These are phyloP conservation scores for Dictyostelium firmibasis DNA, from an alignment of 78 protist genomes.

Conservation along the genomic window DNA sequence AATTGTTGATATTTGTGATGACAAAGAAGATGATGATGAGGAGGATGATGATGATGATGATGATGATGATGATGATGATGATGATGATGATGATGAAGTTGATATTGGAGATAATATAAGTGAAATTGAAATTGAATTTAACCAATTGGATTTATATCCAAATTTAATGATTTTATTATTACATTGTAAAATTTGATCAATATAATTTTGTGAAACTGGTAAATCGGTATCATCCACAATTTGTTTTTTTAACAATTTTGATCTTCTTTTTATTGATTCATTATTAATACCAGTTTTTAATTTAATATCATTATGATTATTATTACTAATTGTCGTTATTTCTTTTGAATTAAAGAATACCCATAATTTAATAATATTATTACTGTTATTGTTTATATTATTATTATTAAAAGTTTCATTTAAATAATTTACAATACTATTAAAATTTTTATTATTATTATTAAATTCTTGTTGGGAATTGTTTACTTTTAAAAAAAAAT, in stretches of 20 bases:
- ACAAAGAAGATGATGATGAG: not conserved
- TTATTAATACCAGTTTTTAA: not conserved
- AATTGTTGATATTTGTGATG: not conserved
- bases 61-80: too few species aligned
- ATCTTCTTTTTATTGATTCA: slow-evolving; percentile 15
- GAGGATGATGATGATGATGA: not conserved
- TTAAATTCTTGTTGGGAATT: not conserved
- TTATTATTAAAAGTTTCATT: not conserved
- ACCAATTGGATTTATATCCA: slow-evolving; percentile 38
- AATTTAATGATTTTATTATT: not conserved
- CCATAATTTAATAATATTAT: slow-evolving; percentile 28
- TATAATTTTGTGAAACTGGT: slow-evolving; percentile 9
- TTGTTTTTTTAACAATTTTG: not conserved
- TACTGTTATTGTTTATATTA: not conserved
- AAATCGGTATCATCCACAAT: slow-evolving; percentile 11
- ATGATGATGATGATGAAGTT: too few species aligned
- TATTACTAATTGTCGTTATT: not conserved
- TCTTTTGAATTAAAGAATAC: slow-evolving; percentile 46
- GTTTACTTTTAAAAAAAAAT: not conserved
- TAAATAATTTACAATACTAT: not conserved
- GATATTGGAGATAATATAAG: not conserved
- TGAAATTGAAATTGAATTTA: slow-evolving; percentile 51
- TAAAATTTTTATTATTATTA: not conserved
- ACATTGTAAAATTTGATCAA: slow-evolving; percentile 5
- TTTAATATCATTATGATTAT: not conserved